Evolutionary conservation across 2,329 filamentous ascomycete species (phyloP).

Genomic region (Bipolaris gigantea): DNA sequence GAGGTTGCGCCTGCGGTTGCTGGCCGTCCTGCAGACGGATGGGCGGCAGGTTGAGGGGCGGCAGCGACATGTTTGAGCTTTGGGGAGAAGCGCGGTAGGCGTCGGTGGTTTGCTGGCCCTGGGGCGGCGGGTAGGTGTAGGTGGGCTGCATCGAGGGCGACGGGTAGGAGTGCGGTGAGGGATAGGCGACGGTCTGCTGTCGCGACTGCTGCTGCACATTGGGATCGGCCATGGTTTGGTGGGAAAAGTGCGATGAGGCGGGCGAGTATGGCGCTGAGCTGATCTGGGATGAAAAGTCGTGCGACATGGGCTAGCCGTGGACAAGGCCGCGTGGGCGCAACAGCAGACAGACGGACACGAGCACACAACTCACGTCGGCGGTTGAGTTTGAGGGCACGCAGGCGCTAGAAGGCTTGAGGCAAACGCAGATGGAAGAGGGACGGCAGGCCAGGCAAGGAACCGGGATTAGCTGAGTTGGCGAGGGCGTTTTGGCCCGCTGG

Average conservation of each 20-base stretch:
- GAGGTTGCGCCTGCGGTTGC: conserved; percentile 37
- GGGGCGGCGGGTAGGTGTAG: conserved; percentile 53
- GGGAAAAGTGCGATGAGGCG: conserved; percentile 38
- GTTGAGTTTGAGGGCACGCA: conserved; percentile 19
- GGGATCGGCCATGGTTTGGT: conserved; percentile 40
- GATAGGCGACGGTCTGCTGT: conserved; percentile 43
- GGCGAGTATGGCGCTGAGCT: conserved; percentile 37
- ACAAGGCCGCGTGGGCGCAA: conserved; percentile 29
- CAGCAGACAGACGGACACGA: conserved; percentile 11
- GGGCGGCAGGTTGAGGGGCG: conserved; percentile 54
- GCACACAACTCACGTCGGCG: conserved; percentile 11
- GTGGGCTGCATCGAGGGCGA: conserved; percentile 54
- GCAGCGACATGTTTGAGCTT: conserved; percentile 49
- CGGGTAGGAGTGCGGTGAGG: conserved; percentile 54
- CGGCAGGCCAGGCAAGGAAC: conserved; percentile 17
- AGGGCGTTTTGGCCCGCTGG: conserved; percentile 21
- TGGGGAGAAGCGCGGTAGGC: conserved; percentile 52
- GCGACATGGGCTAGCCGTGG: conserved; percentile 39
- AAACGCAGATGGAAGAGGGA: conserved; percentile 11
- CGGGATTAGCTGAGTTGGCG: conserved; percentile 28
- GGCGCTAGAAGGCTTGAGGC: conserved; percentile 17
- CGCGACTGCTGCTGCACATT: conserved; percentile 39
- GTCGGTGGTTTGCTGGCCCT: conserved; percentile 43
- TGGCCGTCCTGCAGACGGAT: conserved; percentile 55
- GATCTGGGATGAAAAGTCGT: conserved; percentile 33